Evolutionary conservation across 176 grass and related monocot species (phyloP), one percentile per base, ranked within the genome.

Genomic region (Cenchrus americanus): DNA sequence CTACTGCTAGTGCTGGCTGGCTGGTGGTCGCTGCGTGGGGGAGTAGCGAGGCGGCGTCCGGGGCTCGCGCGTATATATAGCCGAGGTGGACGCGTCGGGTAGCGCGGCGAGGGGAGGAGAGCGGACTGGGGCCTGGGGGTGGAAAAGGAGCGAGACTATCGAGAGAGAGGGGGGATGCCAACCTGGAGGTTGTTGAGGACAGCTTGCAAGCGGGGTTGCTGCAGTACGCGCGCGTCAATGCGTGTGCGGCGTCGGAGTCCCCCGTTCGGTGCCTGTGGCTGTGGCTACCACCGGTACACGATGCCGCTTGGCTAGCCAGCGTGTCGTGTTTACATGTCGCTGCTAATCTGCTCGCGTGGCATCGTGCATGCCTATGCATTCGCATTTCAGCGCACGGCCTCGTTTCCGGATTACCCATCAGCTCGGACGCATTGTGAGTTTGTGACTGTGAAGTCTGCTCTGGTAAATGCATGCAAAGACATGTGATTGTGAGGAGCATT

Each of bases 101-200:
- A 83, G 88, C 72, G 80, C 46, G 57, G 74, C 18, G 64, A 24
- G 72, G 44, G 5, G 5, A n/a, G 14, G 61, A 11, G 60, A 48
- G 7, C 50, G 50, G 27, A 30, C n/a, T n/a, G 27, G 1, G 27
- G 51, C 12, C 47, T 2, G 5, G 15, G 15, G 21, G 10, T 22
- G 30, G 23, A 32, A 43, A 40, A 2, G 70, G 26, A 32, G 41
- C 27, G 57, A 7, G 58, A 12, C 50, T 41, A 81, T 44, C 79
- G 79, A 79, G 77, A 60, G 79, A 80, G 77, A 60, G 41, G 78
- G 52, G 30, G 62, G 81, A 80, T 86, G 94, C 87, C 94, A 97
- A 89, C 77, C 94, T 88, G 89, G 92, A 92, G 77, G 88, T 88
- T 82, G 92, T 91, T 92, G 78, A 32, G 83, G 90, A 94, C 94